These are phyloP conservation scores for Chaetothyriales sp. DNA, from an alignment of 2,329 filamentous ascomycete genomes.

Conservation along the genomic window DNA sequence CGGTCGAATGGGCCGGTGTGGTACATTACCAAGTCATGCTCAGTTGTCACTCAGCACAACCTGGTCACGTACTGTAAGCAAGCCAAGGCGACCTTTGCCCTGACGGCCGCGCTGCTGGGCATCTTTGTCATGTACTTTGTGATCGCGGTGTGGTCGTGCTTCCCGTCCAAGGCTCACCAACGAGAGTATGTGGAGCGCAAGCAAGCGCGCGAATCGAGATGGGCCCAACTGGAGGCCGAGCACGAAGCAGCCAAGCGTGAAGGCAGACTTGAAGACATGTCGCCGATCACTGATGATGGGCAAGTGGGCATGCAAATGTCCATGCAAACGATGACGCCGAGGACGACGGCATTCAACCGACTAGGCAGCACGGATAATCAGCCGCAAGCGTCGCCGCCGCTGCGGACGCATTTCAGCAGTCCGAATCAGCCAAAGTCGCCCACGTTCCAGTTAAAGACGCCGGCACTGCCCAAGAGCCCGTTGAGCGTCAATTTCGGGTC, in stretches of 20 bases:
- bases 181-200: constrained; percentile 21
- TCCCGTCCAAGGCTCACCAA: constrained; percentile 26
- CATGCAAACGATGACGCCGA: constrained; percentile 26
- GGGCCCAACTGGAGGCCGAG: constrained; percentile 21
- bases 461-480: constrained; percentile 14
- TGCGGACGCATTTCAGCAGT: constrained; percentile 24
- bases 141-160: constrained; percentile 14
- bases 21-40: constrained; percentile 51
- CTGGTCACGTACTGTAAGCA: constrained; percentile 45
- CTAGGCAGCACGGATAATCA: constrained; percentile 28
- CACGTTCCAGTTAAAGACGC: constrained; percentile 12
- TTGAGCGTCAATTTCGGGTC: constrained; percentile 7
- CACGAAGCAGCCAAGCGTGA: constrained; percentile 21
- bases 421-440: constrained; percentile 11
- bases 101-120: constrained; percentile 41
- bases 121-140: constrained; percentile 14
- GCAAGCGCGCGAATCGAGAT: constrained; percentile 26
- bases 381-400: constrained; percentile 29
- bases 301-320: constrained; percentile 21
- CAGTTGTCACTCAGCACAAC: constrained; percentile 33
- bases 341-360: constrained; percentile 30
- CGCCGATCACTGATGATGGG: constrained; percentile 21
- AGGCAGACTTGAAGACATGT: constrained; percentile 22
- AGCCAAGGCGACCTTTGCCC: constrained; percentile 44
- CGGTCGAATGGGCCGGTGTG: constrained; percentile 44